Base-by-base conservation (phyloP, 2,329 filamentous ascomycete species). In the Hysterium pulicare region DNA sequence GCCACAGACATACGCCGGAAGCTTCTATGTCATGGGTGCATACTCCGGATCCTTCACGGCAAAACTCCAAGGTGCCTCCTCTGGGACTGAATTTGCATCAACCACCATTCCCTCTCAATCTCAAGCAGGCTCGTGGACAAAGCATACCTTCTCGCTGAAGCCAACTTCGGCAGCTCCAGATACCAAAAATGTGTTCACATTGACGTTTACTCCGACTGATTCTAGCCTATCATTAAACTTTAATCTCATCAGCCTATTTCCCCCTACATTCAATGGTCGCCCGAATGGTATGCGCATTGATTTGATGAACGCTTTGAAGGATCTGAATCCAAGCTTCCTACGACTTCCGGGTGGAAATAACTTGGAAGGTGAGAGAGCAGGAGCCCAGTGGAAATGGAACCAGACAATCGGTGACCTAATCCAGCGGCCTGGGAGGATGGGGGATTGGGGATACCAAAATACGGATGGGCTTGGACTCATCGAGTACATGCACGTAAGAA, bases 261-360 rank as follows among this genome's bases (percentile, higher is more conserved):
- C 43, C 11, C 40, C 46, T 3, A 46, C 46, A 6, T 48, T 43
- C 33, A 40, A 48, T 9, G 20, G 24, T 7, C 32, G 45, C 20
- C 13, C 31, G 1, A 47, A 47, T 20, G 45, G 45, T 5, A 10
- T 47, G n/a, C 31, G 39, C 16, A 40, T 36, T 2, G 20, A 36
- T n/a, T 19, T 36, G 7, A 20, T 20, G 5, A 69, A 76, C 39
- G 71, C 73, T 5, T 60, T 84, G 2, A 74, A 71, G 3, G 71
- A 67, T 6, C 56, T 82, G 1, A 74, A 78, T 39, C 74, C 76
- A 0, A 73, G n/a, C 0, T 76, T 84, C 51, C 71, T 86, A 33
- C 75, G 83, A 13, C 77, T 84, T 44, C 82, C 83, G 0, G 83
- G 83, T 5, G 82, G 78, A 68, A 72, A 73, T 31, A 74, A 81